Base-by-base conservation (phyloP, 2,329 filamentous ascomycete species). In the Lojkania enalia region DNA sequence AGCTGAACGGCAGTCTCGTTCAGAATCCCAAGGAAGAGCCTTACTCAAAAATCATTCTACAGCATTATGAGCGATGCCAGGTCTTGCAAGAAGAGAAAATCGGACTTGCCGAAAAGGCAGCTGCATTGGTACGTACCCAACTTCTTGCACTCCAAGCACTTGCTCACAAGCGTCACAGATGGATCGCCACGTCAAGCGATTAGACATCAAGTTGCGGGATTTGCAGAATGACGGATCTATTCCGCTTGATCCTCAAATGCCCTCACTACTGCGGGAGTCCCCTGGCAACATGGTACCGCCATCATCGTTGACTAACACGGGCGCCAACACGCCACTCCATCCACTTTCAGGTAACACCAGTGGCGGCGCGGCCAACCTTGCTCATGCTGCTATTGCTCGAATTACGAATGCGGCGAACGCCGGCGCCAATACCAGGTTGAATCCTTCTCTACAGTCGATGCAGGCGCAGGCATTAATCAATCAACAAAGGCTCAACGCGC, bases 51-150 rank as follows among this genome's bases (percentile, higher is more conserved):
- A 78, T 80, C 41, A 86, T 92, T 55, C 72, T 77, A 42, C 83
- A 88, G 49, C 84, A 83, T 60, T 92, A 80, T 60, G 78, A 80
- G 49, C 81, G 79, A 54, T 86, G 86, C 41, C 83, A 90, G 51
- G 76, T 83, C 48, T 73, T 94, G 23, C 83, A 89, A 45, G 80
- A 83, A 42, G 88, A 94, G 64, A 94, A 94, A 74, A 77, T 88
- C 41, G 78, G 77, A 2, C 72, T 94, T 20, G 79, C 83, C 3
- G 78, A 85, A 51, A 90, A 87, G 69, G 71, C 76, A 76, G 55
- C 79, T 73, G 63, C 81, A 74, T 64, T 84, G 80, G 64, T 87
- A 87, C 19, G 63, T 57, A 16, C 9, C 15, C 15, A n/a, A 33
- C 19, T 30, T 15, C 4, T 7, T 30, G 2, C n/a, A n/a, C 18